These are phyloP conservation scores for Gossypium rotundifolium DNA, from an alignment of 345 rosid genomes.

Conservation along the genomic window DNA sequence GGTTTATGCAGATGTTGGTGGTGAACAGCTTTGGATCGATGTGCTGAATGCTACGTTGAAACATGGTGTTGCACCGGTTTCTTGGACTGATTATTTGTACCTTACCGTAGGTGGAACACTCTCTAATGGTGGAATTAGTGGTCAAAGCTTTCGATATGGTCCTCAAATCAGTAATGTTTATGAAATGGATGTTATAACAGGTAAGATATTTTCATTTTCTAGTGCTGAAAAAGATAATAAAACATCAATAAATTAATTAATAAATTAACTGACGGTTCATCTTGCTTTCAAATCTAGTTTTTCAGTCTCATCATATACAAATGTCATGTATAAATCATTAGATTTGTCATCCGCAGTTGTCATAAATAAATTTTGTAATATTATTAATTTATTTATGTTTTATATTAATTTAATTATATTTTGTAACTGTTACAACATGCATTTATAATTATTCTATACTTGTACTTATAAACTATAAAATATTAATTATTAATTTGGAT, in stretches of 20 bases:
- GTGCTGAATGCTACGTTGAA: conserved; percentile 44
- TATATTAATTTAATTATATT: no score
- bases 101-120: conserved; percentile 91
- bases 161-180: conserved; percentile 91
- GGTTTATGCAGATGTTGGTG: conserved; percentile 64
- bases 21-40: conserved; percentile 77
- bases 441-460: no score
- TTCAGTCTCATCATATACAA: no score
- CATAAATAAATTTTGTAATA: no score
- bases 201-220: conserved; percentile 29
- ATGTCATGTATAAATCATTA: no score
- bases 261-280: conserved; percentile 1
- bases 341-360: accelerated
- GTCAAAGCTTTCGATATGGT: conserved; percentile 72
- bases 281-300: neutral
- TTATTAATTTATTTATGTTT: no score
- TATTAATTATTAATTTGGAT: no score
- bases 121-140: conserved; percentile 93
- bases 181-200: conserved; percentile 81
- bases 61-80: conserved; percentile 62
- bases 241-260: neutral
- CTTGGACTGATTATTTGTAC: conserved; percentile 87
- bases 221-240: neutral
- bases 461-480: no score
- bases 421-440: no score